phyloP scores from a whole-genome alignment of 2,329 filamentous ascomycete species.

The Colletotrichum viniferum region DNA sequence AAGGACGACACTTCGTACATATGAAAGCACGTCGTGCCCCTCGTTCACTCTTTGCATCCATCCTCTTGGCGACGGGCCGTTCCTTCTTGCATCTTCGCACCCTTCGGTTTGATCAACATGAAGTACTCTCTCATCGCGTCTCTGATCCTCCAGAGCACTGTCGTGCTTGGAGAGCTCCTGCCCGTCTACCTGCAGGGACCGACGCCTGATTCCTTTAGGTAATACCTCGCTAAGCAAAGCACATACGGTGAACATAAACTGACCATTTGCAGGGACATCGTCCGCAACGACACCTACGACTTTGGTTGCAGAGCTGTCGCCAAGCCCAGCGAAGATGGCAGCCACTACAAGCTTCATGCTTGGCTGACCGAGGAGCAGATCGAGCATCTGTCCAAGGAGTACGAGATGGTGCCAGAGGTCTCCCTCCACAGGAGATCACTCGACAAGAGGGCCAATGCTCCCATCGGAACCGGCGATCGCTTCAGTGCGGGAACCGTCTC shows the following conservation, averaged over 20 bases:
- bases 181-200: conserved; percentile 6
- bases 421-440: background rate
- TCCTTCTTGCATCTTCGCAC: background rate
- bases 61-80: background rate
- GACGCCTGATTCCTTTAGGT: conserved; percentile 6
- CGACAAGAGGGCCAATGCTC: conserved; percentile 15
- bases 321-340: conserved; percentile 6
- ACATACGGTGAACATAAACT: background rate
- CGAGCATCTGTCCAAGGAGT: conserved; percentile 8
- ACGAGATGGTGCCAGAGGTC: background rate
- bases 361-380: conserved; percentile 17
- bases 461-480: conserved; percentile 37
- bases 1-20: background rate
- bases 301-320: conserved; percentile 16
- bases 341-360: conserved; percentile 14
- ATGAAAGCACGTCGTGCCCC: background rate
- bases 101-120: background rate
- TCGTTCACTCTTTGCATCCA: background rate
- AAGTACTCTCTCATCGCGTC: conserved; percentile 14
- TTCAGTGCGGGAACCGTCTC: conserved; percentile 15
- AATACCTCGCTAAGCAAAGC: background rate
- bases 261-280: background rate
- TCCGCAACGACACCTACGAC: conserved; percentile 16
- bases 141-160: conserved; percentile 7
- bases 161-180: conserved; percentile 6